These are phyloP conservation scores for Jackrogersella multiformis DNA, from an alignment of 495 filamentous ascomycete genomes.

Conservation along the genomic window DNA sequence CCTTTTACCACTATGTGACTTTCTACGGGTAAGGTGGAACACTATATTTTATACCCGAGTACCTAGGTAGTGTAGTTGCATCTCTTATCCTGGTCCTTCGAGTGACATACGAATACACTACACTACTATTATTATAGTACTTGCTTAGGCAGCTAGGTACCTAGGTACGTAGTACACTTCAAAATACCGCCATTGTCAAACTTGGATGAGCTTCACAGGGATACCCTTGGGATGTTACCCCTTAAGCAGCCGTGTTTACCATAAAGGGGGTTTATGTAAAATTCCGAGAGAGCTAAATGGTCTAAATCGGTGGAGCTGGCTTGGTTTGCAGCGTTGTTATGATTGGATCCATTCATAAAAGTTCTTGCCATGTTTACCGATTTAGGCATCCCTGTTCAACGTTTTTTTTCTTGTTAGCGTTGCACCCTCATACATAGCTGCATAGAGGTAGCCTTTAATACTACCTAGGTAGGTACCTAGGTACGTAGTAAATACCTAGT, in stretches of 20 bases:
- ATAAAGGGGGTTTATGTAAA: neutral
- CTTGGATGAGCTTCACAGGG: slow-evolving; percentile 9
- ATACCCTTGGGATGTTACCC: neutral
- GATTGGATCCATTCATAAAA: neutral
- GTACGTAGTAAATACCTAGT: neutral
- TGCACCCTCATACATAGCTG: no score
- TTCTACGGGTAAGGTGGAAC: no score
- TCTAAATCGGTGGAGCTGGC: neutral
- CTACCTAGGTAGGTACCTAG: no score
- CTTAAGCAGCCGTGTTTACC: neutral
- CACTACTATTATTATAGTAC: no score
- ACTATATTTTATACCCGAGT: no score
- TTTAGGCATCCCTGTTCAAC: neutral
- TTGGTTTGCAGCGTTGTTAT: neutral
- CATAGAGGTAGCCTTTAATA: no score
- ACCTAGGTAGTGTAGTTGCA: no score
- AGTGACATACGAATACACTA: no score
- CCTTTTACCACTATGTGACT: neutral
- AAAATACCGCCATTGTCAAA: no score
- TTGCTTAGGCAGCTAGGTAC: no score
- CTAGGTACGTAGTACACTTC: no score
- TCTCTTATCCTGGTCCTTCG: neutral
- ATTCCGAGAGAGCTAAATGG: neutral
- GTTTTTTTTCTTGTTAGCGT: neutral
- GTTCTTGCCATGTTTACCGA: neutral